Base-by-base conservation (phyloP, 2,329 filamentous ascomycete species). In the Xylariaceae sp. region DNA sequence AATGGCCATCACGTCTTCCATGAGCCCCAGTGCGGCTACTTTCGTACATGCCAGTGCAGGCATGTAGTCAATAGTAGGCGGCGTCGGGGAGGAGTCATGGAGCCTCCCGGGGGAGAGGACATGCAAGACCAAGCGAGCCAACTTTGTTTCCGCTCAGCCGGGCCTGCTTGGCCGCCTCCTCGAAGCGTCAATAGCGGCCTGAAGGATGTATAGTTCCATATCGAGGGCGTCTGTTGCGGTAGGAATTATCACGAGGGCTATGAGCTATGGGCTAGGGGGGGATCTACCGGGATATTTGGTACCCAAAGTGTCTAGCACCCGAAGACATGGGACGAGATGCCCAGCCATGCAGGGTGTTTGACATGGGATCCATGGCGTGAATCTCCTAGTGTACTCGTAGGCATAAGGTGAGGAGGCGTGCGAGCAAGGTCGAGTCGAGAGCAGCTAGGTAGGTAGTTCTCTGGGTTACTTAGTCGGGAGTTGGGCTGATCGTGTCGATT, bases 11-110 rank as follows among this genome's bases (percentile, higher is more conserved):
- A 61, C 48, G 48, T 30, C 23, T 42, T 42, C 55, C 17, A 54
- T 54, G 53, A 55, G 54, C 55, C 51, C 59, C 48, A 61, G 61
- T 55, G 57, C 37, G 56, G 59, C 61, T 63, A 57, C 23, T 30
- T 30, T 30, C 23, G 23, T 30, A 30, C 59, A 48, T 57, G 52
- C 35, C 48, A 53, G 50, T 39, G 23, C 57, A 58, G 62, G 49
- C 59, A 60, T 60, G 17, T 53, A n/a, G 44, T 51, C 52, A 59
- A 50, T 58, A 57, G 49, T 58, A 58, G 59, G 55, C 58, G 47
- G 49, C 42, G 55, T 54, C 61, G 50, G 63, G 55, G 59, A 62
- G 59, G 61, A 63, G 51, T 54, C 51, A 63, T 62, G 57, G 61
- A 57, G 49, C 11, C 23, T 30, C 61, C 57, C 51, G 34, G 57